Evolutionary conservation across 768 basidiomycete species (phyloP), one percentile per base, ranked within the genome.

Genomic region (Kwoniella newhampshirensis): DNA sequence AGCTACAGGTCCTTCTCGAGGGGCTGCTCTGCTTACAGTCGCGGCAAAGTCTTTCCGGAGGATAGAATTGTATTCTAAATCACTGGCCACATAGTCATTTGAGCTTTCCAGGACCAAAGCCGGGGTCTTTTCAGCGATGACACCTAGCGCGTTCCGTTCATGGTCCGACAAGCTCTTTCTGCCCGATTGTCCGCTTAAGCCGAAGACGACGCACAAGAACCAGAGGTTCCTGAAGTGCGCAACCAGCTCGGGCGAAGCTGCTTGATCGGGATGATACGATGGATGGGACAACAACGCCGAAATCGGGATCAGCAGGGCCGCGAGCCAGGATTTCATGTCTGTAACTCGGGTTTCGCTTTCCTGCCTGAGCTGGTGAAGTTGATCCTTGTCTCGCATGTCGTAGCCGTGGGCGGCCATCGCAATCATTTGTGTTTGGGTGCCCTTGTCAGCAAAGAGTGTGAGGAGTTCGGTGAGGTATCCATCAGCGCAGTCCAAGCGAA

Each of bases 51-150:
- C 91, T 66, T 87, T 87, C 17, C 92, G 81, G 48, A 98, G 83
- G 26, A 92, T 86, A 3, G 91, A 87, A 70, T 91, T 93, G 71
- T 93, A 96, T 75, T 94, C 92, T 21, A 97, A 81, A 59, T 92
- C 91, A 64, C 88, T 90, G 17, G 86, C 86, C 39, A 89, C 83
- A 17, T 85, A 86, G 70, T 94, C 92, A 51, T 85, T 84, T 0
- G 88, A 83, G 57, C 84, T 85, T 73, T 96, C 94, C 26, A 87
- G 77, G 9, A 97, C 86, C 64, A 93, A 81, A 2, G 85, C 79
- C 0, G 94, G 94, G 0, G 93, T 92, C 76, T 91, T 91, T 17
- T 81, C 77, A 12, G 94, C 90, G 59, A 96, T 91, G 7, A 86
- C 83, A 27, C 82, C 80, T 17, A 96, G 79, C 1, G 88, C 87